Percentiles rank a stretch among this genome's conserved stretches.
phyloP scores from a whole-genome alignment of 202 grass and related monocot genomes.

The Elaeis oleifera region DNA sequence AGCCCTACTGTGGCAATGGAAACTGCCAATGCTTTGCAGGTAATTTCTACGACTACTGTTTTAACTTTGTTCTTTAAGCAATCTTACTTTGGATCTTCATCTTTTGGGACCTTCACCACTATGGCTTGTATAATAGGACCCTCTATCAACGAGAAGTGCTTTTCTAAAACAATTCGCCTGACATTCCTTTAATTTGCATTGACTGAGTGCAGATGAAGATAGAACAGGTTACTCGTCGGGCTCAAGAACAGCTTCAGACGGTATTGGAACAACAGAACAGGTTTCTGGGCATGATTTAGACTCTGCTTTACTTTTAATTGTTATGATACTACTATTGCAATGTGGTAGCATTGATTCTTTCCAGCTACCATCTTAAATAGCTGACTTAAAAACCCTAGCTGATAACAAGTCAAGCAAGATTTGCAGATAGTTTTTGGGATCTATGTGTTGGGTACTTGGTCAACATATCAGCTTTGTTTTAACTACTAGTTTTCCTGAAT shows the following conservation, averaged over 20 bases:
- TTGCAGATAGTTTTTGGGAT: too few species aligned
- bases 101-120: conserved; percentile 4
- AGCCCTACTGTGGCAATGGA: conserved; percentile 90
- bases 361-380: too few species aligned
- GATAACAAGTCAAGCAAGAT: too few species aligned
- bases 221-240: conserved; percentile 81
- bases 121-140: conserved; percentile 3
- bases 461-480: too few species aligned
- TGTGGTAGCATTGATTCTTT: too few species aligned
- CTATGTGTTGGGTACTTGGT: too few species aligned
- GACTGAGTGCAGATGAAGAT: conserved; percentile 65
- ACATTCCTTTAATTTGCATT: not conserved
- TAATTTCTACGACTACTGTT: conserved; percentile 12
- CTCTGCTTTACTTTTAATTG: not conserved
- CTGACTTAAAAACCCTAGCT: too few species aligned
- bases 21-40: conserved; percentile 89
- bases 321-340: too few species aligned
- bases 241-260: conserved; percentile 94
- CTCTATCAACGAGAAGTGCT: not conserved
- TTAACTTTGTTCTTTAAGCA: not conserved
- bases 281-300: conserved; percentile 27
- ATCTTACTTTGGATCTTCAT: conserved; percentile 6
- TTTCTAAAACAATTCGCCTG: conserved; percentile 1
- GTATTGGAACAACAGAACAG: conserved; percentile 94
- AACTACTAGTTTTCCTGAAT: too few species aligned